Base-by-base conservation (phyloP, 768 basidiomycete genomes). In the Tulasnella calospora region DNA sequence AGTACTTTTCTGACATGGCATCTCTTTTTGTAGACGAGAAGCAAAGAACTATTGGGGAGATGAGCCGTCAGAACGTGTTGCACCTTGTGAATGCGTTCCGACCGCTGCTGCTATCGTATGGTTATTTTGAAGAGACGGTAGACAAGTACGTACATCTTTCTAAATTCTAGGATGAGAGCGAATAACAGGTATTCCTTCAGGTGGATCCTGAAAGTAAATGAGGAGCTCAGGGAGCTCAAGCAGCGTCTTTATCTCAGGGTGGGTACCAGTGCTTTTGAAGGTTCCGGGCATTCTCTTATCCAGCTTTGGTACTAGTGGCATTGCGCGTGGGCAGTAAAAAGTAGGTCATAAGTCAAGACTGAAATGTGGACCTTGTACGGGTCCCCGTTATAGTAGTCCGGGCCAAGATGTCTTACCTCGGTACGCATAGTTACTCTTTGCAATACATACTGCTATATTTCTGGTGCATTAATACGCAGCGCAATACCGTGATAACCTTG, bases 51-150 rank as follows among this genome's bases (percentile, higher is more conserved):
- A 44, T 71, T 9, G 40, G 71, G 6, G 77, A 78, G 9, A 17
- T 71, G 36, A 55, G 15, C 41, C 30, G 41, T 27, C 38, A 78
- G 30, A 46, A 78, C 69, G 6, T 41, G 23, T 21, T 78, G 19
- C 44, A 10, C 30, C 13, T 78, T 27, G 10, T 55, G 41, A 40
- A 6, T 27, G 47, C 69, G 3, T 33, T 78, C 40, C 38, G 71
- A 12, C 77, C 77, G 27, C 67, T 78, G 9, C 46, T 78, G 36
- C 30, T 78, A 5, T 35, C 77, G 27, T 40, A 73, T 38, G 77
- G 77, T 9, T 78, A 78, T 40, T 78, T 78, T 33, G 69, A 36
- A 21, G 70, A 78, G 35, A 73, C 71, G 35, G n/a, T 78, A 21
- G 77, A 78, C 69, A 36, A 17, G 41, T 51, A 6, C 51, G 51